A percentile compares a stretch with the other conserved stretches of the same genome.
phyloP scores from a whole-genome alignment of 2,329 filamentous ascomycete species.

The Trichoderma endophyticum region DNA sequence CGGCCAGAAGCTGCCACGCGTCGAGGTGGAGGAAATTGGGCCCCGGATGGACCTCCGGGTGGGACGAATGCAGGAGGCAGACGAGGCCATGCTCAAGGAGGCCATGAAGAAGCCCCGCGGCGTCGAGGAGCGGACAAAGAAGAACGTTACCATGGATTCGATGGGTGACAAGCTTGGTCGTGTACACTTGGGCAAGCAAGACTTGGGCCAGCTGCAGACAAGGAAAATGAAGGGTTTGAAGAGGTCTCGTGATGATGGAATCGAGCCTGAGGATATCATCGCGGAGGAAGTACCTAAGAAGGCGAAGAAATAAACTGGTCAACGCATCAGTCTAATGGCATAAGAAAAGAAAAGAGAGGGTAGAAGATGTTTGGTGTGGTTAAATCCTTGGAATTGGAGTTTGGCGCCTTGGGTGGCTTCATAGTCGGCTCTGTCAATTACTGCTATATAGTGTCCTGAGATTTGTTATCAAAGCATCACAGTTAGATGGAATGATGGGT shows the following conservation, averaged over 20 bases:
- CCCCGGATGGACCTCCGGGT: constrained; percentile 89
- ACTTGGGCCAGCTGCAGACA: constrained; percentile 82
- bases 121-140: constrained; percentile 77
- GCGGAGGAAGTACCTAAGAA: constrained; percentile 38
- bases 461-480: constrained; percentile 1
- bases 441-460: constrained; percentile 14
- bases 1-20: constrained; percentile 80
- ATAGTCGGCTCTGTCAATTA: constrained; percentile 18
- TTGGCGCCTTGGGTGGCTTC: constrained; percentile 32
- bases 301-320: constrained; percentile 31
- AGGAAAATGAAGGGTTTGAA: constrained; percentile 99
- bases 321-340: background rate
- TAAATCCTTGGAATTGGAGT: constrained; percentile 28
- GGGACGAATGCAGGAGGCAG: constrained; percentile 75
- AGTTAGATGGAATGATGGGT: constrained; percentile 2
- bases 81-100: constrained; percentile 78
- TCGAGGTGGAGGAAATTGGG: constrained; percentile 94
- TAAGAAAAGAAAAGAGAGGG: background rate
- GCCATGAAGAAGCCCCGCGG: constrained; percentile 83
- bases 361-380: background rate
- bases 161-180: constrained; percentile 97
- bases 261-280: constrained; percentile 43
- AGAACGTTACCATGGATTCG: constrained; percentile 88
- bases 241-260: constrained; percentile 64
- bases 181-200: constrained; percentile 87